A percentile compares a stretch with the other conserved stretches of the same genome.
Evolutionary conservation across 768 basidiomycete species (phyloP).

Genomic region (Dendrothele bispora): DNA sequence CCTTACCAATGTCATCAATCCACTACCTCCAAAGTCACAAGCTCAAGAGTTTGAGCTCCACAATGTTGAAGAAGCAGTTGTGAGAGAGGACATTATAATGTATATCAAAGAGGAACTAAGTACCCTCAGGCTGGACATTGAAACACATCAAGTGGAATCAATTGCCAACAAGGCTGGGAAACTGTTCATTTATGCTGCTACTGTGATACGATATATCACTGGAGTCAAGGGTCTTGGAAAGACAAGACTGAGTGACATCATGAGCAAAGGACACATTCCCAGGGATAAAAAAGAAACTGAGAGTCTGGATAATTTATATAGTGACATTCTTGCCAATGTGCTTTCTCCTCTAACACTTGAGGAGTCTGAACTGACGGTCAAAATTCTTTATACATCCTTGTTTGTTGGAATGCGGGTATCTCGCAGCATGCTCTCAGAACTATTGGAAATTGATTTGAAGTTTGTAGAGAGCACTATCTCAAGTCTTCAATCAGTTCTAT

Average conservation of each 20-base stretch:
- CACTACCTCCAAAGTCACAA: background rate
- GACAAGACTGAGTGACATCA: background rate
- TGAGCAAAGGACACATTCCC: too few species aligned
- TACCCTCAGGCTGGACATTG: background rate
- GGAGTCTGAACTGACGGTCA: background rate
- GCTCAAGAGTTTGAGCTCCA: background rate
- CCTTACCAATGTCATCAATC: background rate
- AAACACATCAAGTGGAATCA: background rate
- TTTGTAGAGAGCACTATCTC: background rate
- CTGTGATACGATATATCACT: background rate
- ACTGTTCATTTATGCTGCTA: slow-evolving; percentile 6
- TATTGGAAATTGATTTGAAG: background rate
- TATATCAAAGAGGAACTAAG: background rate
- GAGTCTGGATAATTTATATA: background rate
- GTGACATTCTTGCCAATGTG: background rate
- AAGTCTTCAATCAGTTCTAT: background rate
- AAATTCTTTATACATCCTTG: background rate
- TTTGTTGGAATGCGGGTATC: background rate
- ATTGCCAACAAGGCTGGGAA: background rate
- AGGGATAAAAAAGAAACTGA: background rate
- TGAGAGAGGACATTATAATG: background rate
- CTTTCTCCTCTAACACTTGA: background rate
- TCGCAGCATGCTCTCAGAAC: background rate
- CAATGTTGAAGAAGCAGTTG: background rate
- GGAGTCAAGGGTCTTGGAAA: background rate